A percentile compares a stretch with the other conserved stretches of the same genome.
These are phyloP conservation scores for Erythrobasidium yunnanense DNA, from an alignment of 768 basidiomycete species.

Conservation along the genomic window DNA sequence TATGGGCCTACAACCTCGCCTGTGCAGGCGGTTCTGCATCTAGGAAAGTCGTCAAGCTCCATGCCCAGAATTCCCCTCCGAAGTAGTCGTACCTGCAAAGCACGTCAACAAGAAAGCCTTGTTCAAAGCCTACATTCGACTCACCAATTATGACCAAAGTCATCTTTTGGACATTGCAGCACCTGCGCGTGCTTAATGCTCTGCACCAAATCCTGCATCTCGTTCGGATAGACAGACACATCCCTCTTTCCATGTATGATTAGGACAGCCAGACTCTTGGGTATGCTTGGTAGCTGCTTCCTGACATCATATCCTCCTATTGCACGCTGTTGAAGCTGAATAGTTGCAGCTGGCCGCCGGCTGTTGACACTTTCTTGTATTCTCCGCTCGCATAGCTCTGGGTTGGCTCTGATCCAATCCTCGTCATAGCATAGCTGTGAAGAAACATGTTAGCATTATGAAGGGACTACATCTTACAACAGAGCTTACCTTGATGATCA, in stretches of 20 bases:
- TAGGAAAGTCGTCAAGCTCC: neutral
- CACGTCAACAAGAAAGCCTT: neutral
- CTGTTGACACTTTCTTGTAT: neutral
- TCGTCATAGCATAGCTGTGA: conserved; percentile 8
- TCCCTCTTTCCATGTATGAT: conserved; percentile 1
- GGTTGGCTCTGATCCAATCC: conserved; percentile 4
- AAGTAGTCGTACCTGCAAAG: conserved; percentile 10
- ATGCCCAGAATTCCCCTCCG: neutral
- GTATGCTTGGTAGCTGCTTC: neutral
- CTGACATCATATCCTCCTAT: conserved; percentile 13
- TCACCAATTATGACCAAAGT: conserved; percentile 9
- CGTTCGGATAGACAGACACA: conserved; percentile 6
- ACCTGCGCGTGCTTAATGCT: conserved; percentile 13
- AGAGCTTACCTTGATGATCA: neutral
- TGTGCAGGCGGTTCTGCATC: neutral
- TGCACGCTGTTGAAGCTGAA: conserved; percentile 12
- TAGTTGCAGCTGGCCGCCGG: neutral
- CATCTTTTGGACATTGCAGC: neutral
- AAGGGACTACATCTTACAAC: neutral
- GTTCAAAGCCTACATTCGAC: neutral
- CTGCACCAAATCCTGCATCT: neutral
- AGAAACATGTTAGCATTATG: neutral
- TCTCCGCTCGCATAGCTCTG: conserved; percentile 8
- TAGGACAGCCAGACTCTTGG: neutral
- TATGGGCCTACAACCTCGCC: neutral